Percentiles rank a stretch among this genome's conserved stretches.
These are phyloP conservation scores for Abrus precatorius DNA, from an alignment of 306 rosid genomes.

Conservation along the genomic window DNA sequence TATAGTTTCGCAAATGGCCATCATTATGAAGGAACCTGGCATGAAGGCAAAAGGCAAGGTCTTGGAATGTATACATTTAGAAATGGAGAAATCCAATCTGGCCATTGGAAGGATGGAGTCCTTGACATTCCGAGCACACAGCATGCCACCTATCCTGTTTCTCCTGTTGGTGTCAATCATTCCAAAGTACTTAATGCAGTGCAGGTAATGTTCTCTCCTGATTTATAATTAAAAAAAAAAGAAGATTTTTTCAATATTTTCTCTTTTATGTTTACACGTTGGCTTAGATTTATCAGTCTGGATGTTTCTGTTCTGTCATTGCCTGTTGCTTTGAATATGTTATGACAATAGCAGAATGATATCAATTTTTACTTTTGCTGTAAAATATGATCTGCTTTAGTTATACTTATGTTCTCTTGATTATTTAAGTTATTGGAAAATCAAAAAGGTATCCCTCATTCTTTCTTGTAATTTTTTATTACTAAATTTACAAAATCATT, in stretches of 20 bases:
- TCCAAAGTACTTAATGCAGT: slow-evolving; percentile 93
- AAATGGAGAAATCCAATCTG: slow-evolving; percentile 94
- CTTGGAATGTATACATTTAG: slow-evolving; percentile 98
- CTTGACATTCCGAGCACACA: slow-evolving; percentile 94
- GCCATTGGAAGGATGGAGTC: slow-evolving; percentile 96
- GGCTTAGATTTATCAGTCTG: slow-evolving; percentile 3
- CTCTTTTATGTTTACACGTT: neutral
- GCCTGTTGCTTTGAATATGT: slow-evolving; percentile 17
- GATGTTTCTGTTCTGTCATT: slow-evolving; percentile 11
- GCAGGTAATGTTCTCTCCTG: slow-evolving; percentile 63
- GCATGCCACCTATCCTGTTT: slow-evolving; percentile 66
- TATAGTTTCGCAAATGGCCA: slow-evolving; percentile 94
- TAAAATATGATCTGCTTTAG: slow-evolving; percentile 1
- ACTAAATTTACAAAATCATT: neutral
- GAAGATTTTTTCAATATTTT: neutral
- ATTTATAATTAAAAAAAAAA: neutral
- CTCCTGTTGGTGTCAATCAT: slow-evolving; percentile 91
- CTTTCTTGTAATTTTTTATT: neutral
- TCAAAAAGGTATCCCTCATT: neutral
- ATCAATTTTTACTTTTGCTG: neutral
- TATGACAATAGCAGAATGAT: slow-evolving; percentile 23
- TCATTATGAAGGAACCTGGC: slow-evolving; percentile 98
- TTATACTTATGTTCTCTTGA: slow-evolving; percentile 17
- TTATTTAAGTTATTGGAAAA: slow-evolving; percentile 10
- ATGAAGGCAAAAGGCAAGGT: slow-evolving; percentile 98